A percentile compares a stretch with the other conserved stretches of the same genome.
Conservation (phyloP, 768 basidiomycete species). For the Tricholoma hemisulphureum region DNA sequence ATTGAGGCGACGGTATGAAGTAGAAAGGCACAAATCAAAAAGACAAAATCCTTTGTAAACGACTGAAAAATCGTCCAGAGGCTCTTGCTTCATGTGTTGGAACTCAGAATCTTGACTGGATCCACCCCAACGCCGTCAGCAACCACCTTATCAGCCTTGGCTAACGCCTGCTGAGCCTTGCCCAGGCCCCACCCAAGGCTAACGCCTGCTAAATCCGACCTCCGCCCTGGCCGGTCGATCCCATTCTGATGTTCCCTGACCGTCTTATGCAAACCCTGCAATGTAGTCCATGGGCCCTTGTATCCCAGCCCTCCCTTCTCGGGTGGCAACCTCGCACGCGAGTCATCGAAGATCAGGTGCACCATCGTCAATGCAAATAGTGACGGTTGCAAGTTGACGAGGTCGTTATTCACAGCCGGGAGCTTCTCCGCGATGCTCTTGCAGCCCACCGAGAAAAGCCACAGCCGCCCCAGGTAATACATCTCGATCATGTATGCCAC, state of each 20-base stretch:
- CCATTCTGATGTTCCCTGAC: slow-evolving; percentile 46
- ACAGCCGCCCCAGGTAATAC: slow-evolving; percentile 48
- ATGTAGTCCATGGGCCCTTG: slow-evolving; percentile 53
- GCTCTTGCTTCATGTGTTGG: background rate
- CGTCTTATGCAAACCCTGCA: slow-evolving; percentile 59
- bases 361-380: slow-evolving; percentile 52
- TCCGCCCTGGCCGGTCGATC: slow-evolving; percentile 34
- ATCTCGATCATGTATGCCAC: slow-evolving; percentile 58
- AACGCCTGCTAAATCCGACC: slow-evolving; percentile 44
- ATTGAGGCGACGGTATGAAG: too few relatives aligned
- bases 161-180: slow-evolving; percentile 27
- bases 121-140: slow-evolving; percentile 25
- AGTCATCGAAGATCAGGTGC: slow-evolving; percentile 64
- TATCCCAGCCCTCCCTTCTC: slow-evolving; percentile 65
- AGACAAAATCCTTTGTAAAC: too few relatives aligned
- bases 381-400: slow-evolving; percentile 58
- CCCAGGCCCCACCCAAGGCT: slow-evolving; percentile 39
- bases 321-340: slow-evolving; percentile 55
- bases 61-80: background rate
- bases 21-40: too few relatives aligned
- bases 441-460: slow-evolving; percentile 33
- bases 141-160: slow-evolving; percentile 28
- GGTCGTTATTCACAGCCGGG: slow-evolving; percentile 46
- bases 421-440: slow-evolving; percentile 35
- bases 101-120: slow-evolving; percentile 26